phyloP scores from a whole-genome alignment of 31 red algal species.

The Porphyra umbilicalis region DNA sequence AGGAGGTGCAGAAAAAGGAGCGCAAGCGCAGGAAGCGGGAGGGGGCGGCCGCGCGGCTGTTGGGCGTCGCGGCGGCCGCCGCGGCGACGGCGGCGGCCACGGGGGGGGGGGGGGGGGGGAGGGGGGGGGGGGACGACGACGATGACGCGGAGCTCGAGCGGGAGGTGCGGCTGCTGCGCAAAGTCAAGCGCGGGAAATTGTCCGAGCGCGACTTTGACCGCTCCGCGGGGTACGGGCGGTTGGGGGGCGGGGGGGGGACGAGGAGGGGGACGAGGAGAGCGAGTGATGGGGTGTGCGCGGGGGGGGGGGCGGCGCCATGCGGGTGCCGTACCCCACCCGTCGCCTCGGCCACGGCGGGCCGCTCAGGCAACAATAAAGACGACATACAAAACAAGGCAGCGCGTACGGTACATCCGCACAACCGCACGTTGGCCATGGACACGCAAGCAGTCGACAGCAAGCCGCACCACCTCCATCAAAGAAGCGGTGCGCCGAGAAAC shows the following conservation, averaged over 20 bases:
- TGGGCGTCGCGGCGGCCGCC: background rate
- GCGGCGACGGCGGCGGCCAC: conserved; percentile 5
- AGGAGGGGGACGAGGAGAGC: background rate
- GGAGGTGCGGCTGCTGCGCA: conserved; percentile 9
- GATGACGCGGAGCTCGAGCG: background rate
- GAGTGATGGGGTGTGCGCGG: too few species aligned
- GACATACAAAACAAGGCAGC: too few species aligned
- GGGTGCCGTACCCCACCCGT: too few species aligned
- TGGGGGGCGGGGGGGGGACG: too few species aligned
- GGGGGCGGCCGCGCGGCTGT: background rate
- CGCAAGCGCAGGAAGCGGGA: conserved; percentile 1
- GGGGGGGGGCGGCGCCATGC: too few species aligned
- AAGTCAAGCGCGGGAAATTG: conserved; percentile 62
- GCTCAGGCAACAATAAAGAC: too few species aligned
- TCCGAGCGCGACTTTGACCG: conserved; percentile 38
- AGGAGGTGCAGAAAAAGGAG: conserved; percentile 46
- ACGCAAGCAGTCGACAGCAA: too few species aligned
- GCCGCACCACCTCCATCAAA: too few species aligned
- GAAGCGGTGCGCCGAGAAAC: too few species aligned
- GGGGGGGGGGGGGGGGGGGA: background rate
- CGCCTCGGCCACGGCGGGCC: too few species aligned
- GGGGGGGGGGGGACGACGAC: conserved; percentile 28
- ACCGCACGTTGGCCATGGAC: too few species aligned
- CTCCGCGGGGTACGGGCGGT: background rate
- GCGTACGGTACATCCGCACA: too few species aligned